These are phyloP conservation scores for Arthrinium puccinioides DNA, from an alignment of 2,329 filamentous ascomycete genomes.

Conservation along the genomic window DNA sequence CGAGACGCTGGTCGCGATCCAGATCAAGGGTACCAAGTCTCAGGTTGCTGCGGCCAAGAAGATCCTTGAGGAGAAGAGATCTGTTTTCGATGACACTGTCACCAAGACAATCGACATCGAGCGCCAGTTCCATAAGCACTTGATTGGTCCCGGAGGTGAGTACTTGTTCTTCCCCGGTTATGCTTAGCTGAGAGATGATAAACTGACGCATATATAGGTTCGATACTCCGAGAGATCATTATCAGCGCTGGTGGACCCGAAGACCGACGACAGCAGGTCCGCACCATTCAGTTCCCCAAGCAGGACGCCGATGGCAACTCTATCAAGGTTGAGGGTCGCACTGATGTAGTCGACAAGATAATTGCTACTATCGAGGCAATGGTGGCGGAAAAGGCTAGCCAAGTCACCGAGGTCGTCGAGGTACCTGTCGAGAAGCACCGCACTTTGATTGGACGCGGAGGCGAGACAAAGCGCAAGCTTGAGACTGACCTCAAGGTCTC, in stretches of 20 bases:
- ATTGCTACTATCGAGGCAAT: slow-evolving; percentile 73
- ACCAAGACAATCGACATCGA: slow-evolving; percentile 82
- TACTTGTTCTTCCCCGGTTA: slow-evolving; percentile 11
- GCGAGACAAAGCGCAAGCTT: slow-evolving; percentile 76
- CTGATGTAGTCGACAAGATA: slow-evolving; percentile 82
- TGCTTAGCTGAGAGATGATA: slow-evolving; percentile 21
- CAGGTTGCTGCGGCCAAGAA: slow-evolving; percentile 91
- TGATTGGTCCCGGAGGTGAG: slow-evolving; percentile 86
- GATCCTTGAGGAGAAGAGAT: slow-evolving; percentile 77
- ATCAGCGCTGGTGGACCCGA: slow-evolving; percentile 82
- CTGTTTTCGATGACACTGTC: slow-evolving; percentile 84
- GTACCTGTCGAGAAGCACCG: slow-evolving; percentile 87
- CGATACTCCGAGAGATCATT: slow-evolving; percentile 81
- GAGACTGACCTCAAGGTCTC: slow-evolving; percentile 81
- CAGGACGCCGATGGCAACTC: slow-evolving; percentile 73
- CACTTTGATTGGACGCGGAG: slow-evolving; percentile 83
- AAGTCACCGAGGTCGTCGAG: slow-evolving; percentile 71
- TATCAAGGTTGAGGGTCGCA: slow-evolving; percentile 83
- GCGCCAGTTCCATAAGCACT: slow-evolving; percentile 80
- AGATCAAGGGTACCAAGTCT: slow-evolving; percentile 84
- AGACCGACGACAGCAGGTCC: slow-evolving; percentile 74
- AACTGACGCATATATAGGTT: slow-evolving; percentile 53
- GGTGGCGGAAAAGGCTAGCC: slow-evolving; percentile 75
- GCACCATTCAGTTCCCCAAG: slow-evolving; percentile 91
- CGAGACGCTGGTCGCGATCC: slow-evolving; percentile 71